Conservation (phyloP, 2,329 filamentous ascomycete genomes). For the Exophiala xenobiotica region DNA sequence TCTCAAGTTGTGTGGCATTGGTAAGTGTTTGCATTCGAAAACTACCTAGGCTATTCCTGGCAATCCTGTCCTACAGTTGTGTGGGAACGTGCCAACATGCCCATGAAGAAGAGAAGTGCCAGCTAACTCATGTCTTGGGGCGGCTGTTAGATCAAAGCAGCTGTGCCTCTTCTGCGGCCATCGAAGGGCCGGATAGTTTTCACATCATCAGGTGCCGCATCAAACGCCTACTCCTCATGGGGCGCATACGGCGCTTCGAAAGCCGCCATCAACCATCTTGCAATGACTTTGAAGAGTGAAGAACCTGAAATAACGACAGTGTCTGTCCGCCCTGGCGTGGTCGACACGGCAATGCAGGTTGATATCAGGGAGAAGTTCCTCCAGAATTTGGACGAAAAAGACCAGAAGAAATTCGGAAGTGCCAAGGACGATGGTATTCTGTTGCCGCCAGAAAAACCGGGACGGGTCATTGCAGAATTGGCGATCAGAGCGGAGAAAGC, state of each 20-base stretch:
- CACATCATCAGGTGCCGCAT: slow-evolving; percentile 75
- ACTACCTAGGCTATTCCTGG: background rate
- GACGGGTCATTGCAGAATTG: slow-evolving; percentile 79
- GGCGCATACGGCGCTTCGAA: slow-evolving; percentile 80
- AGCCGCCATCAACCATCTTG: slow-evolving; percentile 78
- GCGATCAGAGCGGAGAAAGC: slow-evolving; percentile 63
- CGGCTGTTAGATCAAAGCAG: slow-evolving; percentile 62
- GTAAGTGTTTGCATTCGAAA: slow-evolving; percentile 52
- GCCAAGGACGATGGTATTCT: slow-evolving; percentile 70
- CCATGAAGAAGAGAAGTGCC: background rate
- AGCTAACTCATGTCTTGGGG: background rate
- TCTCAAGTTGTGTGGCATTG: slow-evolving; percentile 78
- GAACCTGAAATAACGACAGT: slow-evolving; percentile 74
- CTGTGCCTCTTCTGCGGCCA: slow-evolving; percentile 66
- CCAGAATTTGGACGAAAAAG: slow-evolving; percentile 57
- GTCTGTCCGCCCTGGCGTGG: slow-evolving; percentile 72
- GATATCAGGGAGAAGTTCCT: slow-evolving; percentile 72
- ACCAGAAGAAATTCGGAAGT: slow-evolving; percentile 64
- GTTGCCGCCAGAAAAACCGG: slow-evolving; percentile 79
- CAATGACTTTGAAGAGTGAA: slow-evolving; percentile 69
- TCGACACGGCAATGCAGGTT: slow-evolving; percentile 90
- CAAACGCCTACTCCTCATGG: slow-evolving; percentile 68
- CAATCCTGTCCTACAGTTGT: background rate
- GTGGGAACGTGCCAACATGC: background rate
- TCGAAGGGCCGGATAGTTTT: slow-evolving; percentile 71